Conservation (phyloP, 148 eudicot species). For the Camellia japonica region DNA sequence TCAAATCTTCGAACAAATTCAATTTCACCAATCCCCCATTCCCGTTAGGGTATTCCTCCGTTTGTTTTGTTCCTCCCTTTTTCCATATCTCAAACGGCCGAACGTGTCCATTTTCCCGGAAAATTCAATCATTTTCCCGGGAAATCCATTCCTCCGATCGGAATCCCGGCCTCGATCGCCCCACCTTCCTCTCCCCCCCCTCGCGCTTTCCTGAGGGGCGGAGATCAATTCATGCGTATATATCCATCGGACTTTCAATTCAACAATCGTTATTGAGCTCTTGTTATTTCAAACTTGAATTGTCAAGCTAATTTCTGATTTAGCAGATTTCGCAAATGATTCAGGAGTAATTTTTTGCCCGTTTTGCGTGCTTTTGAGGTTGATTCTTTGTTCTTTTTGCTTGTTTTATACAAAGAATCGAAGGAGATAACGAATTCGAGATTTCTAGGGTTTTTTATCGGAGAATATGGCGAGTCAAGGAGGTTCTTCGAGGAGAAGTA, state of each 20-base stretch:
- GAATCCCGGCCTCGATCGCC: not conserved
- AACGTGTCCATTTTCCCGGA: not conserved
- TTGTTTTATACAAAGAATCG: conserved; percentile 3
- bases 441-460: not conserved
- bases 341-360: no score
- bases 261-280: not conserved
- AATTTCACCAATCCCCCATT: not conserved
- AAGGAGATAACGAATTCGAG: not conserved
- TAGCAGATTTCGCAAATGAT: not conserved
- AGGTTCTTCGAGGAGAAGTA: conserved; percentile 40
- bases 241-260: not conserved
- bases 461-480: conserved; percentile 33
- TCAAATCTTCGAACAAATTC: not conserved
- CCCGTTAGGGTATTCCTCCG: conserved; percentile 7
- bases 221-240: not conserved
- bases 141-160: conserved; percentile 2
- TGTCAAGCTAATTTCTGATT: not conserved
- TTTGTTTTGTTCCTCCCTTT: not conserved
- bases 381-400: conserved; percentile 2
- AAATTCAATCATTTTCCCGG: conserved; percentile 2
- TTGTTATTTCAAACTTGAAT: not conserved
- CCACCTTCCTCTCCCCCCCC: no score
- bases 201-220: not conserved
- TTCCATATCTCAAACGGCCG: not conserved
- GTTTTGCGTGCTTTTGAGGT: not conserved